Evolutionary conservation across 495 filamentous ascomycete species (phyloP).

Genomic region (Glonium stellatum): DNA sequence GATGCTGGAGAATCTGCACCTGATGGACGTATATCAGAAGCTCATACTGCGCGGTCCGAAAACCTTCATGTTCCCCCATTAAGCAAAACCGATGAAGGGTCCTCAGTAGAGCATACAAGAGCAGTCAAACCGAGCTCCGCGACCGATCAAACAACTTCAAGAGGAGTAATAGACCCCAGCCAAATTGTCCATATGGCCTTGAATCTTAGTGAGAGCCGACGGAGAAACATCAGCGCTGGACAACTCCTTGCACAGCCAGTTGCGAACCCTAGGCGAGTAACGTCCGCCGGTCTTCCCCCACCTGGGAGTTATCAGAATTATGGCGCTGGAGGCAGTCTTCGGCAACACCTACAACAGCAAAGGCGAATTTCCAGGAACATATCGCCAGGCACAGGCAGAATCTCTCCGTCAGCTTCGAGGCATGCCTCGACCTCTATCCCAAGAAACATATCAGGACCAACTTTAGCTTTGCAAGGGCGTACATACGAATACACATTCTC

Average conservation of each 20-base stretch:
- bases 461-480: slow-evolving; percentile 3
- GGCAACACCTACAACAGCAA: slow-evolving; percentile 61
- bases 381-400: slow-evolving; percentile 47
- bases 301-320: slow-evolving; percentile 19
- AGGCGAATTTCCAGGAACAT: slow-evolving; percentile 50
- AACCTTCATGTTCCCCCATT: slow-evolving; percentile 8
- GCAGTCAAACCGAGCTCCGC: neutral
- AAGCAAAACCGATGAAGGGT: slow-evolving; percentile 4
- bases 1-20: neutral
- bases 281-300: slow-evolving; percentile 43
- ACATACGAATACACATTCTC: slow-evolving; percentile 54
- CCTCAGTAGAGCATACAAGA: neutral
- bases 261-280: slow-evolving; percentile 46
- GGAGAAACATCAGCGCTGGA: slow-evolving; percentile 43
- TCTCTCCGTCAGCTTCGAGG: slow-evolving; percentile 5
- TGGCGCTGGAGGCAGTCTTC: slow-evolving; percentile 47
- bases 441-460: slow-evolving; percentile 5
- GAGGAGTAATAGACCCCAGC: slow-evolving; percentile 53
- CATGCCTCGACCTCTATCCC: slow-evolving; percentile 15
- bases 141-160: slow-evolving; percentile 1
- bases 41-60: neutral
- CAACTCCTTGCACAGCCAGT: slow-evolving; percentile 20
- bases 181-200: slow-evolving; percentile 88
- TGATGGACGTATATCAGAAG: neutral
- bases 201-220: slow-evolving; percentile 77